phyloP scores from a whole-genome alignment of 805 yeast species.

The Hanseniaspora lindneri region DNA sequence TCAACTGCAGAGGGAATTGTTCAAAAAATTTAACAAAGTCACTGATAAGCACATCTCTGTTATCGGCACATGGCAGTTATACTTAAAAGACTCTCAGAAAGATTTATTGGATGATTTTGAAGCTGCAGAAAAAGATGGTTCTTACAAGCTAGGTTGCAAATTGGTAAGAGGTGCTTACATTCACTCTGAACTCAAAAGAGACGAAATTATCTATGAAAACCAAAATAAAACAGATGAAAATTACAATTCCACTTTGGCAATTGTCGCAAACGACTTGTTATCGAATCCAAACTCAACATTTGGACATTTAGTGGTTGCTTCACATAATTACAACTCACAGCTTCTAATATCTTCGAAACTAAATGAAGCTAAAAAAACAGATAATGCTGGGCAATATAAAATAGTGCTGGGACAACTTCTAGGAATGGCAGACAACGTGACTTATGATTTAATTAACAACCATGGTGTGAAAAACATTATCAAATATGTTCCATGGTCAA shows the following conservation, averaged over 20 bases:
- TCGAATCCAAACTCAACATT: conserved; percentile 37
- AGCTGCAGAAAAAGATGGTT: conserved; percentile 43
- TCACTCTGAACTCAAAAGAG: conserved; percentile 71
- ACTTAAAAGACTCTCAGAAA: conserved; percentile 57
- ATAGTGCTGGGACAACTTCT: conserved; percentile 80
- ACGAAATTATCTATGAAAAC: conserved; percentile 53
- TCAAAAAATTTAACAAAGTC: conserved; percentile 54
- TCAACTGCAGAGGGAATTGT: conserved; percentile 72
- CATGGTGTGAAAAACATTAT: conserved; percentile 63
- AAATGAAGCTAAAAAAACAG: conserved; percentile 16
- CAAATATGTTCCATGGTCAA: conserved; percentile 94
- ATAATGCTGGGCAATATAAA: conserved; percentile 34
- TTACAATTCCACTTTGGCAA: conserved; percentile 58
- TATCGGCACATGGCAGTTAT: conserved; percentile 89
- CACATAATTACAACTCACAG: conserved; percentile 77
- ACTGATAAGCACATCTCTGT: conserved; percentile 47
- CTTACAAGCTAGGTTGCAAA: conserved; percentile 70
- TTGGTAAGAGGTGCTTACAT: conserved; percentile 92
- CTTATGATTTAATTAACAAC: conserved; percentile 56
- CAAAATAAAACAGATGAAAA: conserved; percentile 70
- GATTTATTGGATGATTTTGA: conserved; percentile 51
- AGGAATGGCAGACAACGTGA: conserved; percentile 91
- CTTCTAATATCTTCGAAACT: conserved; percentile 53
- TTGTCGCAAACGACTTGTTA: conserved; percentile 49
- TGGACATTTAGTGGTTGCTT: conserved; percentile 79